A percentile compares a stretch with the other conserved stretches of the same genome.
Evolutionary conservation across 2,329 filamentous ascomycete species (phyloP).

Genomic region (Phialophora verrucosa): DNA sequence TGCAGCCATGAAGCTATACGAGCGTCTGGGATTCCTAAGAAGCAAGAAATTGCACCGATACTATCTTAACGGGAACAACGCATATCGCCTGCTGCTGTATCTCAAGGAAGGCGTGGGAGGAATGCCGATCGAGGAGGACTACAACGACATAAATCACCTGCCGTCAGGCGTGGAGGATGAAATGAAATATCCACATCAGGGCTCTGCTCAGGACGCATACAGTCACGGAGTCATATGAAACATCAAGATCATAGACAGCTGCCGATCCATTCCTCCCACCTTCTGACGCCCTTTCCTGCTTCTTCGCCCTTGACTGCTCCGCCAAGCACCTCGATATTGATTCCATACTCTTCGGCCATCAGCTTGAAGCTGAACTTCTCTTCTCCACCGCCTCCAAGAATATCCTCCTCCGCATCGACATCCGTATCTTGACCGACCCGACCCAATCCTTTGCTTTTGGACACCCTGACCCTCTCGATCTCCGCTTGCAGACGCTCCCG

Average conservation of each 20-base stretch:
- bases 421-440: constrained; percentile 46
- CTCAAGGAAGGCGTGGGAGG: constrained; percentile 66
- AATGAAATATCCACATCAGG: constrained; percentile 24
- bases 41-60: constrained; percentile 94
- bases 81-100: constrained; percentile 84
- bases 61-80: constrained; percentile 94
- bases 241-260: constrained; percentile 64
- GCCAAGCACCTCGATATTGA: constrained; percentile 76
- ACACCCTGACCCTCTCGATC: constrained; percentile 75
- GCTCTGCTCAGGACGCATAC: constrained; percentile 20
- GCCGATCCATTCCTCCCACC: constrained; percentile 92
- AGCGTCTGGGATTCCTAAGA: constrained; percentile 86
- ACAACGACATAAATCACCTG: constrained; percentile 26
- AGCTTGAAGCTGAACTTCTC: constrained; percentile 79
- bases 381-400: constrained; percentile 81
- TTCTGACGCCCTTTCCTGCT: constrained; percentile 72
- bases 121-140: constrained; percentile 48
- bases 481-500: constrained; percentile 78
- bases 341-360: constrained; percentile 77
- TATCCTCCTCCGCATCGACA: constrained; percentile 74
- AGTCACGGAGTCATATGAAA: constrained; percentile 31
- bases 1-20: constrained; percentile 89
- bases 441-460: constrained; percentile 76
- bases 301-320: constrained; percentile 67
- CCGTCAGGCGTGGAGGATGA: constrained; percentile 36